A percentile compares a stretch with the other conserved stretches of the same genome.
These are phyloP conservation scores for Atkinsonella hypoxylon DNA, from an alignment of 2,329 filamentous ascomycete species.

Conservation along the genomic window DNA sequence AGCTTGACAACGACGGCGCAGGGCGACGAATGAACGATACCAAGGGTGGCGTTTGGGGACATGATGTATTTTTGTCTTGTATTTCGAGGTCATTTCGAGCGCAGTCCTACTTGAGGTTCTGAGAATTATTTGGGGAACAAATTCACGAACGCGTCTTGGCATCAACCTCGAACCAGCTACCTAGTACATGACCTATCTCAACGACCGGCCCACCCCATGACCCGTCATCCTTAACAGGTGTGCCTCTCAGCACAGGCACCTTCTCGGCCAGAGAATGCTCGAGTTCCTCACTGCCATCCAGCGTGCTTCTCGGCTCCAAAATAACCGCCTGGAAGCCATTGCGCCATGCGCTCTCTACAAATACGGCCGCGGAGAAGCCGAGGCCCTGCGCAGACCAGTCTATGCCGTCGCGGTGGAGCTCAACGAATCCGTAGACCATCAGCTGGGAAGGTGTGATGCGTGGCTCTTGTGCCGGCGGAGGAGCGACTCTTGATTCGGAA, in stretches of 20 bases:
- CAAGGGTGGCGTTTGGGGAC: constrained; percentile 27
- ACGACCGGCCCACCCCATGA: constrained; percentile 48
- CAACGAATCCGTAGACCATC: constrained; percentile 52
- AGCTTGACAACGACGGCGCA: not conserved
- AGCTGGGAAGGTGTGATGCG: constrained; percentile 29
- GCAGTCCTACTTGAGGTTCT: not conserved
- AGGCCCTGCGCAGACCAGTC: constrained; percentile 69
- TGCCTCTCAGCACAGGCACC: constrained; percentile 51
- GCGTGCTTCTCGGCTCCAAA: constrained; percentile 29
- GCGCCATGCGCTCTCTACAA: constrained; percentile 48
- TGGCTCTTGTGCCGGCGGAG: constrained; percentile 19
- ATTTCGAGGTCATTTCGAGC: not conserved
- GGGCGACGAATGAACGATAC: constrained; percentile 18
- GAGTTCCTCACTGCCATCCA: constrained; percentile 16
- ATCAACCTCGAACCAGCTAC: constrained; percentile 47
- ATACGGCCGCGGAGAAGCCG: constrained; percentile 44
- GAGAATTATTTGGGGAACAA: not conserved
- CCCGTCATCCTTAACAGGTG: constrained; percentile 36
- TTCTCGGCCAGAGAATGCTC: constrained; percentile 34
- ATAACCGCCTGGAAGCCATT: constrained; percentile 32
- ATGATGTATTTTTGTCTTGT: not conserved
- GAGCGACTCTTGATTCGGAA: constrained; percentile 21
- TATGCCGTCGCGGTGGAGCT: constrained; percentile 53
- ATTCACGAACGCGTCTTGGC: not conserved
- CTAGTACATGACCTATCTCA: constrained; percentile 42